A percentile compares a stretch with the other conserved stretches of the same genome.
These are phyloP conservation scores for Penicillium robsamsonii DNA, from an alignment of 495 filamentous ascomycete genomes.

Conservation along the genomic window DNA sequence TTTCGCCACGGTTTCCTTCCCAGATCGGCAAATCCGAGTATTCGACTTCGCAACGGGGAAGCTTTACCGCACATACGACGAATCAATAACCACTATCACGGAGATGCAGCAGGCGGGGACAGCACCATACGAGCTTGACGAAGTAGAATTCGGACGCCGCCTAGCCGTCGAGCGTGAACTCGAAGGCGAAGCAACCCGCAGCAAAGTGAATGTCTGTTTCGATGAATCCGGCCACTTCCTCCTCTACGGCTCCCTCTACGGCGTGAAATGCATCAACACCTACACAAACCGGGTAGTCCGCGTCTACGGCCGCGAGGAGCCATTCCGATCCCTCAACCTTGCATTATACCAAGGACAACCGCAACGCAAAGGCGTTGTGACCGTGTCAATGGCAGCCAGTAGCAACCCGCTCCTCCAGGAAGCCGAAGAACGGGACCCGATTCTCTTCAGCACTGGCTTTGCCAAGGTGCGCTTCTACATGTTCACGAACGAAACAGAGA, in stretches of 20 bases:
- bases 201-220: slow-evolving; percentile 82
- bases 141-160: slow-evolving; percentile 87
- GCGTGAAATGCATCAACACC: slow-evolving; percentile 91
- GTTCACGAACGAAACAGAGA: slow-evolving; percentile 86
- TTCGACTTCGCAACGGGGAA: slow-evolving; percentile 91
- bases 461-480: slow-evolving; percentile 96
- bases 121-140: slow-evolving; percentile 71
- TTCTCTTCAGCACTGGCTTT: slow-evolving; percentile 78
- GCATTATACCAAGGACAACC: slow-evolving; percentile 95
- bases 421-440: slow-evolving; percentile 86
- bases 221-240: slow-evolving; percentile 97
- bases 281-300: slow-evolving; percentile 88
- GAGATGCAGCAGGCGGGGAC: slow-evolving; percentile 95
- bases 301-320: slow-evolving; percentile 84
- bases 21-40: slow-evolving; percentile 85
- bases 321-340: slow-evolving; percentile 76
- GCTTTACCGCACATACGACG: slow-evolving; percentile 88
- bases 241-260: slow-evolving; percentile 86
- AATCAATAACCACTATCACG: slow-evolving; percentile 78
- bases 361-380: slow-evolving; percentile 84
- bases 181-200: slow-evolving; percentile 62
- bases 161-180: slow-evolving; percentile 86
- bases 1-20: slow-evolving; percentile 89
- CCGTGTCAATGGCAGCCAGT: slow-evolving; percentile 96
- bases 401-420: slow-evolving; percentile 91